Percentiles rank a stretch among this genome's conserved stretches.
phyloP scores from a whole-genome alignment of 345 rosid species.

The Melaleuca quinquenervia region DNA sequence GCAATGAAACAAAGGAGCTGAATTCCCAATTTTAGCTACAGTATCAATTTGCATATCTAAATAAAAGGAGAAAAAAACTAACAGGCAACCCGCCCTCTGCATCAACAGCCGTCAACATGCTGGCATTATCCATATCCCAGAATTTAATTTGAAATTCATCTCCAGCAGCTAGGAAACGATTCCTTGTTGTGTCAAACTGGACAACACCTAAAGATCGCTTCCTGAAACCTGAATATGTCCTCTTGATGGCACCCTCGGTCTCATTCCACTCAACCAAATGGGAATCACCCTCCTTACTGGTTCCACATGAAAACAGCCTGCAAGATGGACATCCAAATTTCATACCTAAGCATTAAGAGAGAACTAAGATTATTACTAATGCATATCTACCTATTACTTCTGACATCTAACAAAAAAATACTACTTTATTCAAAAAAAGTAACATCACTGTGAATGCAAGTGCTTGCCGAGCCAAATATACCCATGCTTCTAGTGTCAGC shows the following conservation, averaged over 20 bases:
- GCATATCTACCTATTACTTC: background rate
- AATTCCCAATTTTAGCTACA: background rate
- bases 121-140: constrained; percentile 58
- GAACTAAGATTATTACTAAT: background rate
- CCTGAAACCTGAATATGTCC: constrained; percentile 47
- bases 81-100: constrained; percentile 62
- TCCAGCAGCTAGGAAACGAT: constrained; percentile 54
- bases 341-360: background rate
- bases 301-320: constrained; percentile 68
- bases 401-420: background rate
- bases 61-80: constrained; percentile 2
- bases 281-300: constrained; percentile 63
- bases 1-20: constrained; percentile 6
- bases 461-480: background rate
- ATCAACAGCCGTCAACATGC: constrained; percentile 31
- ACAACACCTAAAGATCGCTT: constrained; percentile 47
- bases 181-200: constrained; percentile 57
- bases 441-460: background rate
- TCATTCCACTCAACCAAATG: constrained; percentile 64
- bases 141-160: constrained; percentile 53
- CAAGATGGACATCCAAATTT: background rate
- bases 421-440: background rate
- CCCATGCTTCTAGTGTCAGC: background rate
- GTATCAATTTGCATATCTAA: background rate
- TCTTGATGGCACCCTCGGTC: constrained; percentile 51